Percentiles rank a stretch among this genome's conserved stretches.
Evolutionary conservation across 108 stramenopile species (phyloP).

Genomic region (Aureococcus anophagefferens): DNA sequence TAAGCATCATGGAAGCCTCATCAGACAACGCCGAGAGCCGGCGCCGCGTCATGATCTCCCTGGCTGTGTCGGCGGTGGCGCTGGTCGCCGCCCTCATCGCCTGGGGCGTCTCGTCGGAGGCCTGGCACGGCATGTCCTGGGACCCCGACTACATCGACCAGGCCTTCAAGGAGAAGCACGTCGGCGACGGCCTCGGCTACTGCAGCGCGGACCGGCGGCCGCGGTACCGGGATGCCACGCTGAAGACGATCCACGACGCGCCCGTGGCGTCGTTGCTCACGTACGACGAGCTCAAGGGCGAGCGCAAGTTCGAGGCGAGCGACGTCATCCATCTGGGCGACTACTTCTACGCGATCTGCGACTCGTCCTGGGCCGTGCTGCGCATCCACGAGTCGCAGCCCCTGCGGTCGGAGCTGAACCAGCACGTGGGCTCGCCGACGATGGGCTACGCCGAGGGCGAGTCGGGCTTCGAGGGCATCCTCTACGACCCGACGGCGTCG

Average conservation of each 20-base stretch:
- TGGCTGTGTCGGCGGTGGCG: too few species aligned
- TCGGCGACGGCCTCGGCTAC: too few species aligned
- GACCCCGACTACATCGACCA: too few species aligned
- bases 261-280: not conserved
- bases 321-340: slow-evolving; percentile 1
- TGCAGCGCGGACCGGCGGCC: too few species aligned
- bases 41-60: too few species aligned
- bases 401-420: not conserved
- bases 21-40: too few species aligned
- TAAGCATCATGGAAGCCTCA: too few species aligned
- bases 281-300: slow-evolving; percentile 1
- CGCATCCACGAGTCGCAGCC: slow-evolving; percentile 1
- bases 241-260: not conserved
- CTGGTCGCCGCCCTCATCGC: too few species aligned
- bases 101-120: too few species aligned
- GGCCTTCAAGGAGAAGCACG: too few species aligned
- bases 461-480: slow-evolving; percentile 31
- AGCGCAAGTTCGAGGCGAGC: slow-evolving; percentile 7
- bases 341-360: slow-evolving; percentile 2
- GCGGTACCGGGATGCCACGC: too few species aligned
- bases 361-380: slow-evolving; percentile 5
- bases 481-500: slow-evolving; percentile 13
- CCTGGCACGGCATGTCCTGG: too few species aligned
- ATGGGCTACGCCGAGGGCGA: not conserved
- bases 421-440: not conserved